Conservation (phyloP, 257 asterid genomes). For the Lantana camara region DNA sequence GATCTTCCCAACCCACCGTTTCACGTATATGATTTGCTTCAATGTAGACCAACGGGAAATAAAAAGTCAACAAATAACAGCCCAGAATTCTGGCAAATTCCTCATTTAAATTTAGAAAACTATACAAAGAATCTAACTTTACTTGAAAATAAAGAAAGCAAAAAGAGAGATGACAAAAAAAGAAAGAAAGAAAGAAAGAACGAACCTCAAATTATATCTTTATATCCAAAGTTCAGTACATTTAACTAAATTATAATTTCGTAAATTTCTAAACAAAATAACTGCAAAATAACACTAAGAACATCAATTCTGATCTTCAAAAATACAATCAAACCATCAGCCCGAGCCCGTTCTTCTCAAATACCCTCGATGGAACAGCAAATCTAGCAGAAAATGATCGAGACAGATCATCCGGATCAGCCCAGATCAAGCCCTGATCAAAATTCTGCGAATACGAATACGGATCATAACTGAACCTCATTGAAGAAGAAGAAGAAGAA, state of each 20-base stretch:
- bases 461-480: slow-evolving; percentile 62
- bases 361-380: slow-evolving; percentile 64
- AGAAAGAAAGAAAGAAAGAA: too few relatives aligned
- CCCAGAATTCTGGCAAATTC: background rate
- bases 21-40: slow-evolving; percentile 16
- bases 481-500: slow-evolving; percentile 8
- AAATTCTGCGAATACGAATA: slow-evolving; percentile 65
- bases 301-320: background rate
- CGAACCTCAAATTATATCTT: too few relatives aligned
- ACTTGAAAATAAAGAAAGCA: background rate
- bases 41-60: background rate
- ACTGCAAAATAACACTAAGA: background rate
- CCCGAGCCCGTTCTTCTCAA: slow-evolving; percentile 37
- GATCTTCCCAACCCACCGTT: too few relatives aligned
- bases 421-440: slow-evolving; percentile 49
- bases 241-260: too few relatives aligned
- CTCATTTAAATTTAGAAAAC: background rate
- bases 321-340: slow-evolving; percentile 32
- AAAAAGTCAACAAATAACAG: slow-evolving; percentile 4
- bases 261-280: background rate
- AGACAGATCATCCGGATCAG: slow-evolving; percentile 53
- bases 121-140: slow-evolving; percentile 15
- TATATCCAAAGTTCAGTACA: background rate
- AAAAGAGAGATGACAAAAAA: background rate
- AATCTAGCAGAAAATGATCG: slow-evolving; percentile 76